Base-by-base conservation (phyloP, 1,284 basidiomycete genomes). In the Tylopilus sp. region DNA sequence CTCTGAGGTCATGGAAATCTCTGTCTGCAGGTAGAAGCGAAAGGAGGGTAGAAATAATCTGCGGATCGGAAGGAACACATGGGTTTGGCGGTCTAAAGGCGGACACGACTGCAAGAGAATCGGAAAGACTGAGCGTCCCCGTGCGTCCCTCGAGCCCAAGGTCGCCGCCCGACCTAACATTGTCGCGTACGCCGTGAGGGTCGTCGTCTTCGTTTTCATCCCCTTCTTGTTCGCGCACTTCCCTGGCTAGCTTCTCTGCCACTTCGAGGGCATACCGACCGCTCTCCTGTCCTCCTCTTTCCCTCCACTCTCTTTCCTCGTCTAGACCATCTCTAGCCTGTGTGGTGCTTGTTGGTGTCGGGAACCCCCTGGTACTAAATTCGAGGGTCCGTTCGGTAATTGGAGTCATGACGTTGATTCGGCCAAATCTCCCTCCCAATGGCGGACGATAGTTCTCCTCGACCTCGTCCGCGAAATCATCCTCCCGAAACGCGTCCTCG, bases 321-420 rank as follows among this genome's bases (percentile, higher is more conserved):
- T 45, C 55, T 43, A 38, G 53, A 57, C 69, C 66, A 35, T 67
- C 61, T 11, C 54, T 45, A n/a, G 34, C 24, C 43, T 38, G 54
- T 7, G 46, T 50, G 6, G 62, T 66, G n/a, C 54, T 64, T 5
- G 53, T 66, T 26, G 65, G 67, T 26, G 67, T 68, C 18, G 61
- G 59, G 43, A 62, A 55, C 12, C 65, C 70, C 28, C 80, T 74
- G n/a, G 78, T 83, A 57, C 79, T 83, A 64, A 80, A 93, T 66
- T 97, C 94, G 61, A 81, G 82, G 6, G 94, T 96, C 35, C 93
- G 77, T 69, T 97, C 94, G 4, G 90, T 91, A 63, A 97, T 95
- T 1, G 94, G 94, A 10, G 94, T 96, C 89, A 97, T 91, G 48
- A 91, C 82, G 60, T 90, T 84, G 70, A 91, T 88, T 51, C 75